phyloP scores from a whole-genome alignment of 192 early-diverging fungal species.

The Coemansia sp. region DNA sequence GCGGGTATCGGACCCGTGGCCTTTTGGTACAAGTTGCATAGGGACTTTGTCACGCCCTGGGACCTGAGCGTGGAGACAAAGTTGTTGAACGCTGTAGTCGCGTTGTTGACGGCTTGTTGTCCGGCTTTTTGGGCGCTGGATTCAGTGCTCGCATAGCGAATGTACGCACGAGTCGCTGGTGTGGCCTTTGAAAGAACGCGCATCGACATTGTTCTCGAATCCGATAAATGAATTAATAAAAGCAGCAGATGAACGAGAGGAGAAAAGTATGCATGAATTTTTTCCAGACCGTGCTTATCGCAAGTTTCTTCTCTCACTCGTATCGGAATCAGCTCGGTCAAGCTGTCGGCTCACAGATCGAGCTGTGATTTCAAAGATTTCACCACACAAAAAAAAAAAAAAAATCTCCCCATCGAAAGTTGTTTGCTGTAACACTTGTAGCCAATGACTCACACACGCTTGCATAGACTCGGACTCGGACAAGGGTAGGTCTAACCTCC shows the following conservation, averaged over 20 bases:
- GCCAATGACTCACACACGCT: not conserved
- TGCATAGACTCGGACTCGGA: not conserved
- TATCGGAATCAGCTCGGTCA: not conserved
- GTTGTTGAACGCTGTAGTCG: conserved; percentile 36
- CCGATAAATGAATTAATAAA: not conserved
- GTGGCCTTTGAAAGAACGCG: conserved; percentile 47
- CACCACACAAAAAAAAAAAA: not conserved
- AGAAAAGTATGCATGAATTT: conserved; percentile 7
- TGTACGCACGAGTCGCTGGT: conserved; percentile 47
- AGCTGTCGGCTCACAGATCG: conserved; percentile 2
- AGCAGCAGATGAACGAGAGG: not conserved
- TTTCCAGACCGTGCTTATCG: not conserved
- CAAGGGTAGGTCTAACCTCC: not conserved
- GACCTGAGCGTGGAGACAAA: conserved; percentile 1
- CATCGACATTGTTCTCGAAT: conserved; percentile 35
- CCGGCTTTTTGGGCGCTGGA: conserved; percentile 46
- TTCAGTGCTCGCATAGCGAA: conserved; percentile 57
- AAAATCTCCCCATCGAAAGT: not conserved
- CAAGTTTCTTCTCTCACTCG: not conserved
- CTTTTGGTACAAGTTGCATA: conserved; percentile 54
- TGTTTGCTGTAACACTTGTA: not conserved
- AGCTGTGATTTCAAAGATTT: not conserved
- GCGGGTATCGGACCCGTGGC: conserved; percentile 46
- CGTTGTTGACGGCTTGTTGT: conserved; percentile 34
- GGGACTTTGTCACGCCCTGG: conserved; percentile 46